Conservation (phyloP, 2,329 filamentous ascomycete genomes). For the Paramyrothecium roridum region DNA sequence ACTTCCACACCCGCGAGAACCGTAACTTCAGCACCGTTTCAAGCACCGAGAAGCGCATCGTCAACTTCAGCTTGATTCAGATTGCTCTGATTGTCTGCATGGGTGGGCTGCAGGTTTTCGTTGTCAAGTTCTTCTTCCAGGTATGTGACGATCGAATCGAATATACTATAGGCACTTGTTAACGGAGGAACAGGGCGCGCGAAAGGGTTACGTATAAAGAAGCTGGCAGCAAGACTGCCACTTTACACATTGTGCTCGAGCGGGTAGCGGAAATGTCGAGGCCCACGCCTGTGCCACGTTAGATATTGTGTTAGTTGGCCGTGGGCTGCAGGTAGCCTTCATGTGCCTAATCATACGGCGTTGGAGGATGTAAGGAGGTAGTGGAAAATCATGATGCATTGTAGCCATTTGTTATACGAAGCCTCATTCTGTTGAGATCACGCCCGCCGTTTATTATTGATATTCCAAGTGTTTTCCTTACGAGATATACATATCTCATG, state of each 20-base stretch:
- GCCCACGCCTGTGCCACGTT: not conserved
- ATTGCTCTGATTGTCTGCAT: constrained; percentile 88
- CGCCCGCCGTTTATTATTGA: too few species aligned
- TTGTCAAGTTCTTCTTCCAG: constrained; percentile 99
- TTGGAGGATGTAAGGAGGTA: too few species aligned
- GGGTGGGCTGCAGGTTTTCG: constrained; percentile 94
- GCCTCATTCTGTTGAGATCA: too few species aligned
- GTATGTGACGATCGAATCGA: constrained; percentile 34
- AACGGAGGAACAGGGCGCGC: constrained; percentile 48
- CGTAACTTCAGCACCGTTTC: constrained; percentile 97
- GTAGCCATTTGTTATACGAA: too few species aligned
- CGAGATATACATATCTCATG: too few species aligned
- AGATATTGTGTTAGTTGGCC: too few species aligned
- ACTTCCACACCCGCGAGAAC: constrained; percentile 98
- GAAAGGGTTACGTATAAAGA: constrained; percentile 66
- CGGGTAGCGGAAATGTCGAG: not conserved
- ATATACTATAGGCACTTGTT: constrained; percentile 4
- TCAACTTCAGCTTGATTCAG: constrained; percentile 96
- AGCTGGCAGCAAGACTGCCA: not conserved
- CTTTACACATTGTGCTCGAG: not conserved
- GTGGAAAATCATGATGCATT: too few species aligned
- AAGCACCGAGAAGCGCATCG: constrained; percentile 92
- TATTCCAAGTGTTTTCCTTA: too few species aligned
- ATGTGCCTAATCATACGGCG: too few species aligned
- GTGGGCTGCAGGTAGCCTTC: too few species aligned